Percentiles rank a stretch among this genome's conserved stretches.
These are phyloP conservation scores for Hypoxylon intermedium DNA, from an alignment of 495 filamentous ascomycete genomes.

Conservation along the genomic window DNA sequence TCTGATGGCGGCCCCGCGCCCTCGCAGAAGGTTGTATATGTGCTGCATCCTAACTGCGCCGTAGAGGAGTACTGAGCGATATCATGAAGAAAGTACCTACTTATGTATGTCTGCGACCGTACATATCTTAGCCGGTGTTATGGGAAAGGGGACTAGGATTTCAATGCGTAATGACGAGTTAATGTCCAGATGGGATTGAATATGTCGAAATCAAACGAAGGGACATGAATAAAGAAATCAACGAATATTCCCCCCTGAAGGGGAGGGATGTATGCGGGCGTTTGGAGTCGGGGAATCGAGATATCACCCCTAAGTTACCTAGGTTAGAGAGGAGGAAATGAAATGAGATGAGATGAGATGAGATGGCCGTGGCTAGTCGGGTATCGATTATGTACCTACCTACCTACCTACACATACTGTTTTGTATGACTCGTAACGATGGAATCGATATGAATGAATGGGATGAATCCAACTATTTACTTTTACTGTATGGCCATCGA, in stretches of 20 bases:
- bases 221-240: background rate
- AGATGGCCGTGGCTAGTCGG: background rate
- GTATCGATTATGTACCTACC: no score
- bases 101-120: background rate
- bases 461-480: background rate
- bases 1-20: conserved; percentile 51
- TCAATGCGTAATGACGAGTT: background rate
- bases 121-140: background rate
- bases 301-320: no score
- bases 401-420: background rate
- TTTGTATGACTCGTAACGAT: background rate
- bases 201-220: background rate
- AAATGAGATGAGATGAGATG: no score
- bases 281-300: background rate
- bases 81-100: background rate
- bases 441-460: background rate
- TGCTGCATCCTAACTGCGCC: conserved; percentile 93
- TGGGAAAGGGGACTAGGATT: background rate
- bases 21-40: conserved; percentile 73
- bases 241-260: background rate
- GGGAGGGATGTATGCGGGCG: background rate
- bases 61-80: conserved; percentile 62
- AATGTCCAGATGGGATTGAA: background rate
- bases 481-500: no score
- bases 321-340: background rate